Base-by-base conservation (phyloP, 768 basidiomycete genomes). In the Boletus vinaceobasis region DNA sequence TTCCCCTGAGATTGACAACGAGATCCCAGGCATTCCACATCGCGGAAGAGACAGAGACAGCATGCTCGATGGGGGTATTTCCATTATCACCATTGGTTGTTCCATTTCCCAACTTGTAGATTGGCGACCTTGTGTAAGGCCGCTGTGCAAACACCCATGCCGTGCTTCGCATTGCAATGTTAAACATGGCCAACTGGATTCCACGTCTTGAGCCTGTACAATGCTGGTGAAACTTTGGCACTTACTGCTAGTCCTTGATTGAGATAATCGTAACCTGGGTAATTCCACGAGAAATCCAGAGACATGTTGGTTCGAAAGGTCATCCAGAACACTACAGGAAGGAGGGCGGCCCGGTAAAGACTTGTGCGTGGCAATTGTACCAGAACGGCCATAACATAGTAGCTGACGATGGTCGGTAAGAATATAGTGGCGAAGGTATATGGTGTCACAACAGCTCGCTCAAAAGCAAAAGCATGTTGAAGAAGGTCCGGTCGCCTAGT, bases 371-470 rank as follows among this genome's bases (percentile, higher is more conserved):
- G 79, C 14, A 77, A 63, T 37, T 81, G 71, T 7, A 84, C 79
- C 46, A 86, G 74, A 33, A 82, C 64, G 13, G 83, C 83, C 50
- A 79, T 79, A 11, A 61, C 67, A 71, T 80, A 82, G 66, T 79
- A 82, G 53, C 71, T 71, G 23, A 78, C 51, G 1, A 80, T 21
- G 15, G 75, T 65, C 1, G 79, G 80, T 15, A 78, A 26, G 32
- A 82, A 55, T 46, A 74, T 67, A 10, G 71, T 71, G n/a, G 49
- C 31, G 63, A 60, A 59, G 74, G 75, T 27, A 71, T 68, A 44
- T 15, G 53, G 59, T 5, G 69, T 67, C 40, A 61, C 50, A 7
- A 29, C 36, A 15, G 43, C 43, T n/a, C 48, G 67, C 21, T 66
- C 56, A 33, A 60, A 59, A 29, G 56, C 7, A 38, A 65, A 23